Evolutionary conservation across 371 early-diverging fungal genomes (phyloP).

Genomic region (Fennellomyces sp.): DNA sequence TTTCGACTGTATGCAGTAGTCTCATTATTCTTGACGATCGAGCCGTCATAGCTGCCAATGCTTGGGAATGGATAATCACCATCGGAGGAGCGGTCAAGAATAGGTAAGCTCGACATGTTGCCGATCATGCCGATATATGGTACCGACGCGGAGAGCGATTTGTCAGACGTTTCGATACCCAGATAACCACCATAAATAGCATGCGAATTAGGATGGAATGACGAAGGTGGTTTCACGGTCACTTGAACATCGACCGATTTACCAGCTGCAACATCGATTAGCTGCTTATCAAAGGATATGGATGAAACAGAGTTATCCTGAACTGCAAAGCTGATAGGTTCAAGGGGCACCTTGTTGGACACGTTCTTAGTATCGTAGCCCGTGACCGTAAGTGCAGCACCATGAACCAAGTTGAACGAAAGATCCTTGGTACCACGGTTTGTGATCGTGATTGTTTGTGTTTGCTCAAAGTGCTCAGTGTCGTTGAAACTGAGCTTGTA

Average conservation of each 20-base stretch:
- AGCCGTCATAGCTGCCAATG: slow-evolving; percentile 5
- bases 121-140: slow-evolving; percentile 66
- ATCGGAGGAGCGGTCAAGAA: slow-evolving; percentile 28
- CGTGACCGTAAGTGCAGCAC: not conserved
- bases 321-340: not conserved
- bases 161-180: slow-evolving; percentile 10
- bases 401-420: slow-evolving; percentile 31
- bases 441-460: slow-evolving; percentile 47
- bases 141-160: slow-evolving; percentile 16
- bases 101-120: slow-evolving; percentile 44
- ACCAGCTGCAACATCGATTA: slow-evolving; percentile 35
- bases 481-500: slow-evolving; percentile 73
- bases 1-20: not conserved
- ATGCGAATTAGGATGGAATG: not conserved
- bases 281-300: slow-evolving; percentile 25
- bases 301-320: slow-evolving; percentile 18
- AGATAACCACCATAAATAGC: slow-evolving; percentile 51
- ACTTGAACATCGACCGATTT: slow-evolving; percentile 19
- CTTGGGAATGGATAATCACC: slow-evolving; percentile 14
- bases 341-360: not conserved
- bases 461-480: slow-evolving; percentile 31
- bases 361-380: slow-evolving; percentile 1
- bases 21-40: not conserved
- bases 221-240: not conserved
- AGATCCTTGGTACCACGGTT: slow-evolving; percentile 52